These are phyloP conservation scores for Petrea volubilis DNA, from an alignment of 257 asterid genomes.

Conservation along the genomic window DNA sequence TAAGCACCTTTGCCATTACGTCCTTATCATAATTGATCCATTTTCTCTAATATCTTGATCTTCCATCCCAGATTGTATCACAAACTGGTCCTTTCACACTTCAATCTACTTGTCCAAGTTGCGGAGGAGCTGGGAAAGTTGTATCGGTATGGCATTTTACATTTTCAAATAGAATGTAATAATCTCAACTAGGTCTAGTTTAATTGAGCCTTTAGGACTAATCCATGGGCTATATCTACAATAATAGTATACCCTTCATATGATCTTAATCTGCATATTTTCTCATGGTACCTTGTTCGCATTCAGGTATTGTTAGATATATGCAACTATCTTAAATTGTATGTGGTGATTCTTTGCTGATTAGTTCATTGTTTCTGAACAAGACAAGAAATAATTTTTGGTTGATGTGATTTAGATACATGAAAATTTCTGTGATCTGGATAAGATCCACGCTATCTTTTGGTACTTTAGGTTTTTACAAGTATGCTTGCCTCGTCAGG, in stretches of 20 bases:
- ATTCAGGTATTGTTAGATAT: background rate
- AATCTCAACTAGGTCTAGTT: no score
- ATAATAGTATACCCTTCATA: no score
- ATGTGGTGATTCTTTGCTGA: background rate
- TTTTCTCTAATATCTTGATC: conserved; percentile 20
- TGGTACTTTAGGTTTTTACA: background rate
- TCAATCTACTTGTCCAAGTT: conserved; percentile 57
- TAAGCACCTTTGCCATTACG: conserved; percentile 37
- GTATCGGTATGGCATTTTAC: conserved; percentile 59
- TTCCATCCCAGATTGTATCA: conserved; percentile 40
- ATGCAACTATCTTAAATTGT: background rate
- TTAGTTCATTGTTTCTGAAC: background rate
- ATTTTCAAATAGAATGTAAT: conserved; percentile 13
- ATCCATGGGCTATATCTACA: no score
- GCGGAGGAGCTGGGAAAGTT: conserved; percentile 76
- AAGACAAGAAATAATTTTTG: background rate
- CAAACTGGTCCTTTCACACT: conserved; percentile 63
- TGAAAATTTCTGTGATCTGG: background rate
- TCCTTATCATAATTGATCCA: conserved; percentile 3
- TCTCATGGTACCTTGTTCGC: background rate
- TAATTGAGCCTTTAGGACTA: no score
- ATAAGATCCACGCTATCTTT: background rate
- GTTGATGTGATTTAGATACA: conserved; percentile 3
- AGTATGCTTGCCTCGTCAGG: background rate
- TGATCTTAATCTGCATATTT: no score